Conservation (phyloP, 768 basidiomycete genomes). For the Tubosaeta brunneosetosa region DNA sequence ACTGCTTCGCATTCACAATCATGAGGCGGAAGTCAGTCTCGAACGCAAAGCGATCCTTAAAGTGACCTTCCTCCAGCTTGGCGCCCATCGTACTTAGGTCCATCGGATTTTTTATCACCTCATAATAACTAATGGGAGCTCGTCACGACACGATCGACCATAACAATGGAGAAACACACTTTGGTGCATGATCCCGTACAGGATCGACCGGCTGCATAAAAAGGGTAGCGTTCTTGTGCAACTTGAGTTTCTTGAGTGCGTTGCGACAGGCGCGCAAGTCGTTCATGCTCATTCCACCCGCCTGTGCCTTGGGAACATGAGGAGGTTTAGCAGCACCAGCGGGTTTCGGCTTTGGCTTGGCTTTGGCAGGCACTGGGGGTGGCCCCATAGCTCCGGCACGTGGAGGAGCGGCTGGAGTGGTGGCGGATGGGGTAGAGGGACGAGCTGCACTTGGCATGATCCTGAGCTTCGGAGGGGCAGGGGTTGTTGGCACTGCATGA, state of each 20-base stretch:
- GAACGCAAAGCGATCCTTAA: conserved; percentile 79
- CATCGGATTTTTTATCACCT: conserved; percentile 90
- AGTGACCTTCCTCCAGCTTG: conserved; percentile 83
- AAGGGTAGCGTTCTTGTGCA: conserved; percentile 65
- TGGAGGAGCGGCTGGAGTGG: conserved; percentile 4
- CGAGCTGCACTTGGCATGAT: conserved; percentile 23
- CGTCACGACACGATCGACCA: conserved; percentile 2
- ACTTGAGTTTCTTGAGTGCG: conserved; percentile 73
- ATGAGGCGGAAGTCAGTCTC: conserved; percentile 85
- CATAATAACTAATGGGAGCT: conserved; percentile 67
- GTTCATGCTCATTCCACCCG: conserved; percentile 68
- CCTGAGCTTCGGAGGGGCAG: conserved; percentile 54
- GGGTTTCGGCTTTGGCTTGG: conserved; percentile 23
- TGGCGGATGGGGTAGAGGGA: conserved; percentile 15
- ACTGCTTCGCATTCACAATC: conserved; percentile 80
- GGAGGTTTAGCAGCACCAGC: conserved; percentile 35
- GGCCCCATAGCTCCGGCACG: conserved; percentile 22
- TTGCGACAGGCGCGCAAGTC: conserved; percentile 74
- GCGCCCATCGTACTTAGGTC: conserved; percentile 86
- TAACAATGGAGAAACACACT: conserved; percentile 40
- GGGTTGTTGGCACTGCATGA: conserved; percentile 25
- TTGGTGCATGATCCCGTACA: conserved; percentile 84
- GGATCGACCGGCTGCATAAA: conserved; percentile 95
- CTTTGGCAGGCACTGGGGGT: conserved; percentile 28
- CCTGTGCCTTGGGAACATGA: conserved; percentile 64